These are phyloP conservation scores for Phytophthora meadii DNA, from an alignment of 352 stramenopile species.

Conservation along the genomic window DNA sequence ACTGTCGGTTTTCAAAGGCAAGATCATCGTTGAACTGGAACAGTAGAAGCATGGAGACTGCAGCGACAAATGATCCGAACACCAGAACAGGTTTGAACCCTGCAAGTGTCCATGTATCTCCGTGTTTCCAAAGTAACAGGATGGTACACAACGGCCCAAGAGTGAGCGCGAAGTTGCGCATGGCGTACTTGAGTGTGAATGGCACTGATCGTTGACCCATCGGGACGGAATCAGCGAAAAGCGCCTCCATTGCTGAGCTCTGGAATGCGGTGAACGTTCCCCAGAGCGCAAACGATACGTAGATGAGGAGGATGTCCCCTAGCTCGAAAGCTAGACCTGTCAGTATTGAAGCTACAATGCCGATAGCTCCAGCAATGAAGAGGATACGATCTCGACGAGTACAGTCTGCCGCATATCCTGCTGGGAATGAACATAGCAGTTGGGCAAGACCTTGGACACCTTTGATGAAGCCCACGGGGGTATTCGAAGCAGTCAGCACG, in stretches of 20 bases:
- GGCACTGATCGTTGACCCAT: slow-evolving; percentile 68
- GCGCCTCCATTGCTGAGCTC: slow-evolving; percentile 74
- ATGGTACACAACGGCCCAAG: slow-evolving; percentile 68
- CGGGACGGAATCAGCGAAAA: slow-evolving; percentile 88
- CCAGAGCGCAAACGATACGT: slow-evolving; percentile 76
- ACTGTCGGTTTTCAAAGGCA: slow-evolving; percentile 71
- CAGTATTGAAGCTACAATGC: slow-evolving; percentile 44
- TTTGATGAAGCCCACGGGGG: slow-evolving; percentile 48
- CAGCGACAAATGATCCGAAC: slow-evolving; percentile 64
- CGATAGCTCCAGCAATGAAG: slow-evolving; percentile 42
- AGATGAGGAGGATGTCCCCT: slow-evolving; percentile 55
- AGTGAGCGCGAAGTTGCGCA: slow-evolving; percentile 60
- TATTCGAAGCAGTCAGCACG: slow-evolving; percentile 60
- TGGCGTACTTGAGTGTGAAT: slow-evolving; percentile 80
- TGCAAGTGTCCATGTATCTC: slow-evolving; percentile 76
- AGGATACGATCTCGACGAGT: slow-evolving; percentile 65
- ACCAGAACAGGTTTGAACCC: slow-evolving; percentile 73
- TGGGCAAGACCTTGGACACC: slow-evolving; percentile 63
- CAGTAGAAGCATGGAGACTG: slow-evolving; percentile 64
- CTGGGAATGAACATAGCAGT: slow-evolving; percentile 58
- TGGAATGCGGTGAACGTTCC: slow-evolving; percentile 82
- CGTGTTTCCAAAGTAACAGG: slow-evolving; percentile 73
- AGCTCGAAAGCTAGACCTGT: slow-evolving; percentile 57
- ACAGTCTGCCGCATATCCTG: slow-evolving; percentile 62
- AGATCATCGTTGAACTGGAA: slow-evolving; percentile 86